Base-by-base conservation (phyloP, 495 filamentous ascomycete species). In the Aspergillus incahuasiensis region DNA sequence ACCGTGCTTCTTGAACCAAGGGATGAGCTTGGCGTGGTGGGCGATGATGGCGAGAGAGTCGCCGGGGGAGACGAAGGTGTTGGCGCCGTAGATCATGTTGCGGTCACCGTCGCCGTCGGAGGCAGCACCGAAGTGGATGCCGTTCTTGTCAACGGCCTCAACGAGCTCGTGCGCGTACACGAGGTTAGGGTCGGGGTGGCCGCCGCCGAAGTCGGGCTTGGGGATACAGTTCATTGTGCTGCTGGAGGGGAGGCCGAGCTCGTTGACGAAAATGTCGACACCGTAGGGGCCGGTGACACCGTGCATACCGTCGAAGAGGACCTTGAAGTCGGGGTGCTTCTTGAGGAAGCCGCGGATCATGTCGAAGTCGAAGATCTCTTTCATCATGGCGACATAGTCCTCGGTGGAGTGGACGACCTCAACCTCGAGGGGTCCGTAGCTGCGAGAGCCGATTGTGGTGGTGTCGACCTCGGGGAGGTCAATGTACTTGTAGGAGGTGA, bases 81-180 rank as follows among this genome's bases (percentile, higher is more conserved):
- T 90, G 61, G 92, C 92, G 55, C 94, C 94, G 71, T 98, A 98
- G 66, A 98, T 97, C 94, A 98, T 98, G 82, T 98, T 98, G 54
- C 94, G 89, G 76, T 98, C 94, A 62, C 94, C 94, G 63, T 98
- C 94, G 59, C 94, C 94, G 61, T 98, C 94, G 63, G 87, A 92
- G 35, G 94, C 94, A 40, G 94, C 94, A 62, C 94, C 94, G 68
- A 98, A 97, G 63, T 94, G 95, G 61, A 98, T 90, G 32, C 82
- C 80, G 61, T 91, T 84, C 75, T 90, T 89, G 74, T 98, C 88
- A 18, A 98, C 94, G 42, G 84, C 89, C 66, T 94, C 91, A 48
- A 98, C 94, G 7, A 98, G 81, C 35, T 91, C 92, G 74, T 95
- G 90, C 1, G 94, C 94, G 60, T 98, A 98, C n/a, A 94, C 95